Percentiles rank a stretch among this genome's conserved stretches.
Conservation (phyloP, 2,329 filamentous ascomycete genomes). For the Hymenoscyphus linearis region DNA sequence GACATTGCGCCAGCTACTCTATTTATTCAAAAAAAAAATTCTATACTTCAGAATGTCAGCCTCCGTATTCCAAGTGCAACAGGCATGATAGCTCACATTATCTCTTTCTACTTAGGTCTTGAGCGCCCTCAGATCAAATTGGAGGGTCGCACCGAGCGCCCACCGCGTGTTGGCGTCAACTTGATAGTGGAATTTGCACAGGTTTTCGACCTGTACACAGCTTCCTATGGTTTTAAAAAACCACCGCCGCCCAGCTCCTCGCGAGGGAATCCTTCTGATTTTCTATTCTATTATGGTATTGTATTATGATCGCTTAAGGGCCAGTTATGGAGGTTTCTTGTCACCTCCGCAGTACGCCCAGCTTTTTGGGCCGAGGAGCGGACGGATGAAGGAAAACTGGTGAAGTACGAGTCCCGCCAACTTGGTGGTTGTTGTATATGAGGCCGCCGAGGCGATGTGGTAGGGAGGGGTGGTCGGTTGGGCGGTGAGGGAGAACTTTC, state of each 20-base stretch:
- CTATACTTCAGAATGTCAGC: conserved; percentile 36
- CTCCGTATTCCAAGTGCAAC: background rate
- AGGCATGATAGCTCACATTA: conserved; percentile 5
- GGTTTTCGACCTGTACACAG: conserved; percentile 33
- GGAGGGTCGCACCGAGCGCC: conserved; percentile 50
- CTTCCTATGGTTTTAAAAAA: conserved; percentile 10
- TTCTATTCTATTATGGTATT: conserved; percentile 11
- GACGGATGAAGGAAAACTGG: conserved; percentile 71
- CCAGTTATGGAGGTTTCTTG: conserved; percentile 96
- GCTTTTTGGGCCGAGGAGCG: conserved; percentile 85
- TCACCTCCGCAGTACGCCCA: conserved; percentile 96
- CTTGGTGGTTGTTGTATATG: conserved; percentile 60
- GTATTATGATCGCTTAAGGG: conserved; percentile 8
- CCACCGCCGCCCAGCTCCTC: conserved; percentile 20
- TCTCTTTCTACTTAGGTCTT: background rate
- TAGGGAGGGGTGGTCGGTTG: background rate
- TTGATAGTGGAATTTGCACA: conserved; percentile 39
- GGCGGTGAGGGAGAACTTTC: background rate
- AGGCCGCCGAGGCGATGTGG: conserved; percentile 30
- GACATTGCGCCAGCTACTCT: conserved; percentile 51
- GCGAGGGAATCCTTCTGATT: conserved; percentile 8
- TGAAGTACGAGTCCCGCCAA: conserved; percentile 80
- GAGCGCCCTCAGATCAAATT: conserved; percentile 22
- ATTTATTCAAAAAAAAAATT: conserved; percentile 29
- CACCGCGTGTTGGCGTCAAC: conserved; percentile 46